These are phyloP conservation scores for Beauveria brongniartii DNA, from an alignment of 2,329 filamentous ascomycete genomes.

Conservation along the genomic window DNA sequence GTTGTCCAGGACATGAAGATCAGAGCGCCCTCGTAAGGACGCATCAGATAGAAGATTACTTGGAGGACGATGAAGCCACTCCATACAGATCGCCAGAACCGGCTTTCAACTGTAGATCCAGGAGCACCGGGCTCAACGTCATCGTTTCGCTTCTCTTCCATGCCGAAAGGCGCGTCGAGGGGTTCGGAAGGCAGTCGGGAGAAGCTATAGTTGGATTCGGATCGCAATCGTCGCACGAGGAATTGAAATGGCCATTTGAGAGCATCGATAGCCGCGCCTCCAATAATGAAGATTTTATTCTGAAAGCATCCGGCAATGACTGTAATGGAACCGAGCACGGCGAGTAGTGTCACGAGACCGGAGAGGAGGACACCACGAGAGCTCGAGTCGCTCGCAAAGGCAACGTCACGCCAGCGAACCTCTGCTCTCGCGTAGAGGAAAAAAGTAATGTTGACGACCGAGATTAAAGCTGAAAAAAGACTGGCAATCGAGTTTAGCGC, in stretches of 20 bases:
- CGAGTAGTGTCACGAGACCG: slow-evolving; percentile 17
- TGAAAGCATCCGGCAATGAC: slow-evolving; percentile 17
- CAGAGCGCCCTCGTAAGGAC: slow-evolving; percentile 25
- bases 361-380: slow-evolving; percentile 20
- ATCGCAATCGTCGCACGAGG: neutral
- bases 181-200: neutral
- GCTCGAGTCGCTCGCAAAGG: slow-evolving; percentile 18
- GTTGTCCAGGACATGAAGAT: slow-evolving; percentile 29
- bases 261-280: slow-evolving; percentile 10
- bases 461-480: neutral
- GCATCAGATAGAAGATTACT: slow-evolving; percentile 19
- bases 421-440: slow-evolving; percentile 23
- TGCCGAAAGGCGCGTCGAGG: neutral
- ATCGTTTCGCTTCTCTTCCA: neutral
- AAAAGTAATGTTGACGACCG: slow-evolving; percentile 21
- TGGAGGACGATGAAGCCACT: slow-evolving; percentile 15
- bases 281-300: slow-evolving; percentile 16
- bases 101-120: neutral
- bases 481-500: neutral
- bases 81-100: slow-evolving; percentile 12
- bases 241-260: neutral
- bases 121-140: neutral
- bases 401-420: slow-evolving; percentile 23
- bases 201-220: neutral
- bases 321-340: slow-evolving; percentile 12